These are phyloP conservation scores for Naganishia liquefaciens DNA, from an alignment of 1,284 basidiomycete species.

Conservation along the genomic window DNA sequence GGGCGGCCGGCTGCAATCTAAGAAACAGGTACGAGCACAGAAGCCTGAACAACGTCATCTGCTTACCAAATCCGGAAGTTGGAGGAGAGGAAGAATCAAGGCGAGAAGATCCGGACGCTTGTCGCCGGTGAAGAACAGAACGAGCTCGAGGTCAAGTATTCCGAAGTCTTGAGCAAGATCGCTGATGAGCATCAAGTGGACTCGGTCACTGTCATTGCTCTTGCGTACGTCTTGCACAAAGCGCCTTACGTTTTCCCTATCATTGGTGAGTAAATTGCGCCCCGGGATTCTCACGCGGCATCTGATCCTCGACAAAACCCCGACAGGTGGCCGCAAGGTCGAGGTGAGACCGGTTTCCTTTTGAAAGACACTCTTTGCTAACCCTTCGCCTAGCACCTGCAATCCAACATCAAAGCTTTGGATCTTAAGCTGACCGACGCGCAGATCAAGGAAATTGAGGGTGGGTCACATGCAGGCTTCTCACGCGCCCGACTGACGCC, in stretches of 20 bases:
- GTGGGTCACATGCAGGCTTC: not conserved
- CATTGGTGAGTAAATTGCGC: slow-evolving; percentile 41
- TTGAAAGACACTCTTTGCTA: not conserved
- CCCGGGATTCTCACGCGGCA: no score
- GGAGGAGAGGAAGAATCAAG: slow-evolving; percentile 48
- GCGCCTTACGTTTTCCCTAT: slow-evolving; percentile 49
- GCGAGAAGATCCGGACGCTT: slow-evolving; percentile 37
- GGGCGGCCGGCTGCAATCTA: slow-evolving; percentile 52
- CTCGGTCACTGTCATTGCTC: slow-evolving; percentile 34
- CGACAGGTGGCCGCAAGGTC: slow-evolving; percentile 11
- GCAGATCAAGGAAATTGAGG: slow-evolving; percentile 49
- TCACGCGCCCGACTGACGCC: no score
- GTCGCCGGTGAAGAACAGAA: slow-evolving; percentile 35
- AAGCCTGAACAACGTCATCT: not conserved
- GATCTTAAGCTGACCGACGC: slow-evolving; percentile 40
- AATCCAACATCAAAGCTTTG: slow-evolving; percentile 43
- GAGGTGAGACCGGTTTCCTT: not conserved
- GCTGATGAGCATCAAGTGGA: slow-evolving; percentile 55
- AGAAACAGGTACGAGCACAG: slow-evolving; percentile 30
- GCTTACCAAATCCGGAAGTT: slow-evolving; percentile 29
- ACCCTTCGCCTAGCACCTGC: slow-evolving; percentile 35
- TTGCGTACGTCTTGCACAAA: slow-evolving; percentile 40
- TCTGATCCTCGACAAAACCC: not conserved
- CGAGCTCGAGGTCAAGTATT: slow-evolving; percentile 40
- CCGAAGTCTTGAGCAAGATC: slow-evolving; percentile 46